Percentiles rank a stretch among this genome's conserved stretches.
Evolutionary conservation across 2,329 filamentous ascomycete genomes (phyloP).

Genomic region (Fusarium albidum): DNA sequence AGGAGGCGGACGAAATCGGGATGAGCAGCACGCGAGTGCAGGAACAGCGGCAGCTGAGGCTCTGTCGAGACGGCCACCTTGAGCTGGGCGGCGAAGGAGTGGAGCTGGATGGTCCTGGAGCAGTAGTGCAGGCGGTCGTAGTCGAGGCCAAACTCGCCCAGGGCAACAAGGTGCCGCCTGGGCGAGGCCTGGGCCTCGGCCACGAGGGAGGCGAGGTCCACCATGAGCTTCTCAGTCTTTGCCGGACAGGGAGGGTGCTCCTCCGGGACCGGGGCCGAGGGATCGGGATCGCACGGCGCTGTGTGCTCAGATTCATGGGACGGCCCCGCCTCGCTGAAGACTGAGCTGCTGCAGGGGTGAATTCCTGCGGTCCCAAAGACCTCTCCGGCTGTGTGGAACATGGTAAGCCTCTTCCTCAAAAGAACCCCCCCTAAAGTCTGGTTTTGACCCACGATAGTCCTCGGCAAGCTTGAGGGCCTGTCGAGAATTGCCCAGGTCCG

Average conservation of each 20-base stretch:
- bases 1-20: slow-evolving; percentile 82
- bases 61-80: slow-evolving; percentile 74
- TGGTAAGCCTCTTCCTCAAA: slow-evolving; percentile 8
- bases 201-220: slow-evolving; percentile 71
- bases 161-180: slow-evolving; percentile 68
- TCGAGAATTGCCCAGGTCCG: slow-evolving; percentile 79
- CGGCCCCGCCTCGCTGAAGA: slow-evolving; percentile 69
- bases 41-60: slow-evolving; percentile 84
- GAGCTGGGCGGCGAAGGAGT: slow-evolving; percentile 86
- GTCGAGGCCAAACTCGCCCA: slow-evolving; percentile 95
- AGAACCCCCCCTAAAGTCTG: background rate
- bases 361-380: slow-evolving; percentile 94
- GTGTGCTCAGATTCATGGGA: slow-evolving; percentile 57
- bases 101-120: slow-evolving; percentile 79
- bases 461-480: slow-evolving; percentile 78
- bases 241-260: slow-evolving; percentile 55
- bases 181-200: slow-evolving; percentile 61
- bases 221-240: slow-evolving; percentile 60
- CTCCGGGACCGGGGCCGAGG: slow-evolving; percentile 56
- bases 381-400: slow-evolving; percentile 68
- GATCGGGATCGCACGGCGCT: slow-evolving; percentile 62
- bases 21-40: slow-evolving; percentile 90
- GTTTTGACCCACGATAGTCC: slow-evolving; percentile 70
- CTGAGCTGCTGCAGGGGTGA: slow-evolving; percentile 86
- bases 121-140: slow-evolving; percentile 92